Evolutionary conservation across 805 yeast species (phyloP), one percentile per base, ranked within the genome.

Genomic region (Tetrapisispora arboricola): DNA sequence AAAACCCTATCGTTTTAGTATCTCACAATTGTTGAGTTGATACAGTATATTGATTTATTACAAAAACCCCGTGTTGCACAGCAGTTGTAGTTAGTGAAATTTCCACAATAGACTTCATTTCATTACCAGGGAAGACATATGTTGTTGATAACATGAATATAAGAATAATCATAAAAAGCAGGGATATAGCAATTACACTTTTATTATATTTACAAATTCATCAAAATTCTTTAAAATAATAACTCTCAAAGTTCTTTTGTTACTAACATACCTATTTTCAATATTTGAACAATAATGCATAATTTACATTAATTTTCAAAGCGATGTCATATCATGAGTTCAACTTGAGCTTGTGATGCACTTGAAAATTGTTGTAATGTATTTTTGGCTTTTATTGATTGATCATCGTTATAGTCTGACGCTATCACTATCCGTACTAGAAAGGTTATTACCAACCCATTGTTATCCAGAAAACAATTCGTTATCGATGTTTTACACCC

Each of bases 401-500:
- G 27, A 31, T 16, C 26, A 12, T 42, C 12, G 18, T 30, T 31
- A 35, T 27, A 84, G 95, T 84, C 94, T 82, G 98, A 92, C 94
- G 88, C 97, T 71, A 88, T 92, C 75, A 92, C 98, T 67, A 84
- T 92, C 79, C 90, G 97, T 82, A 90, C 97, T 72, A 84, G 97
- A 83, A 90, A 70, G 67, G 96, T 90, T 76, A 84, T 90, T 74
- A 74, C 95, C 75, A 92, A 92, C 94, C 96, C 97, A 70, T 84
- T 92, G 71, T 84, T 92, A 73, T 88, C 86, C 70, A 90, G 99
- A 82, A 88, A 95, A 77, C 99, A 92, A 78, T 92, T 92, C 72
- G 98, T 92, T 76, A 80, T 92, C 68, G 99, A 92, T 76, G 96
- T 92, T 64, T 79, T 88, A 71, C 99, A 92, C 81, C 98, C 98